These are phyloP conservation scores for Rosa persica DNA, from an alignment of 306 rosid species.

Conservation along the genomic window DNA sequence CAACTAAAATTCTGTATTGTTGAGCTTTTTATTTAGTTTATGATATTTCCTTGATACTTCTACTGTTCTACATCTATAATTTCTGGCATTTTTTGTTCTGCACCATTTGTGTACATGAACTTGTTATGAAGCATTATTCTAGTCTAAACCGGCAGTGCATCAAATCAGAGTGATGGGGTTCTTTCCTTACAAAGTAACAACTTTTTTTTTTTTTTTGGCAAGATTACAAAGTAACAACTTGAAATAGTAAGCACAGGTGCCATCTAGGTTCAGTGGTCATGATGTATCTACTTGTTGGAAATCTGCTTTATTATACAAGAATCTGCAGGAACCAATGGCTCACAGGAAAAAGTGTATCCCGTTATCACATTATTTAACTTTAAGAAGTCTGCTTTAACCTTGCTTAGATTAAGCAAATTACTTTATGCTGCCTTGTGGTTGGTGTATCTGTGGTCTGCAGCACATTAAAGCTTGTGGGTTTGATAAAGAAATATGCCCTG, in stretches of 20 bases:
- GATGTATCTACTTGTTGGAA: not conserved
- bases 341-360: not conserved
- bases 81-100: not conserved
- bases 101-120: not conserved
- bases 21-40: not conserved
- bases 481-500: not conserved
- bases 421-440: not conserved
- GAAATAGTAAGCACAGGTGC: not conserved
- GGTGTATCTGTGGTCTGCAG: constrained; percentile 4
- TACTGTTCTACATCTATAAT: not conserved
- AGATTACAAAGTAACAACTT: not conserved
- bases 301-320: not conserved
- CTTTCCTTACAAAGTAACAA: not conserved
- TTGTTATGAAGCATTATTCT: not conserved
- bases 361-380: not conserved
- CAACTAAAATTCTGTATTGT: not conserved
- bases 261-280: constrained; percentile 9
- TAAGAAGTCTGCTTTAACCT: not conserved
- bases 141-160: not conserved
- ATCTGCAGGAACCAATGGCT: constrained; percentile 4
- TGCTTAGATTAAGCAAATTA: not conserved
- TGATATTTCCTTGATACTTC: not conserved
- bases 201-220: too few species aligned
- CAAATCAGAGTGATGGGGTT: not conserved
- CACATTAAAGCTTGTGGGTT: not conserved